Conservation (phyloP, 2,329 filamentous ascomycete genomes). For the Penicillium sp. region DNA sequence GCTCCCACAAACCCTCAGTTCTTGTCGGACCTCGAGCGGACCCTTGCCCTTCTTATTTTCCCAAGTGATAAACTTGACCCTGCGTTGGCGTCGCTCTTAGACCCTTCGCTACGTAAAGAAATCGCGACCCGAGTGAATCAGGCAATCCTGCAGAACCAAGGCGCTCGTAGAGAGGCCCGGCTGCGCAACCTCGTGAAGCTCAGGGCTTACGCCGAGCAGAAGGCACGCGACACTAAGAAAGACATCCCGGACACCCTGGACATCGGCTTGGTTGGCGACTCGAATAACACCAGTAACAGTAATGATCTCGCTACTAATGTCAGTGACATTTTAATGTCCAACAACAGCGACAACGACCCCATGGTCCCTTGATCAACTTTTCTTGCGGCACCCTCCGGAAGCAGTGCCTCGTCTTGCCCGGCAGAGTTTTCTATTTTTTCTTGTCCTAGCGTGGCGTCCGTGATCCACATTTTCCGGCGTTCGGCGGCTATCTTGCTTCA, state of each 20-base stretch:
- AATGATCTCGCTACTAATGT: constrained; percentile 26
- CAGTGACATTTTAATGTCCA: constrained; percentile 45
- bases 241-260: constrained; percentile 49
- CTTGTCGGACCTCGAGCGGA: constrained; percentile 82
- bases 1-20: constrained; percentile 81
- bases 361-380: constrained; percentile 39
- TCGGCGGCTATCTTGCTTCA: neutral
- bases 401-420: neutral
- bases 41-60: constrained; percentile 90
- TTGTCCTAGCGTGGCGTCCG: constrained; percentile 26
- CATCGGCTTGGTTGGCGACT: constrained; percentile 44
- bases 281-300: constrained; percentile 22
- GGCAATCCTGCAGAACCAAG: constrained; percentile 75
- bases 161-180: constrained; percentile 73
- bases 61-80: constrained; percentile 76
- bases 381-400: no score
- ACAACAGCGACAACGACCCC: constrained; percentile 43
- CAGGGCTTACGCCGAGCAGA: constrained; percentile 78
- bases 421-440: neutral
- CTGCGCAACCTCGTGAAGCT: constrained; percentile 80
- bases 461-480: constrained; percentile 11
- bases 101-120: constrained; percentile 75
- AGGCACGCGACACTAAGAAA: constrained; percentile 50
- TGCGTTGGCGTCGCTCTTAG: constrained; percentile 72
- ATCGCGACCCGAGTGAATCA: constrained; percentile 91